phyloP scores from a whole-genome alignment of 192 early-diverging fungal genomes.

The Paraglomus brasilianum region DNA sequence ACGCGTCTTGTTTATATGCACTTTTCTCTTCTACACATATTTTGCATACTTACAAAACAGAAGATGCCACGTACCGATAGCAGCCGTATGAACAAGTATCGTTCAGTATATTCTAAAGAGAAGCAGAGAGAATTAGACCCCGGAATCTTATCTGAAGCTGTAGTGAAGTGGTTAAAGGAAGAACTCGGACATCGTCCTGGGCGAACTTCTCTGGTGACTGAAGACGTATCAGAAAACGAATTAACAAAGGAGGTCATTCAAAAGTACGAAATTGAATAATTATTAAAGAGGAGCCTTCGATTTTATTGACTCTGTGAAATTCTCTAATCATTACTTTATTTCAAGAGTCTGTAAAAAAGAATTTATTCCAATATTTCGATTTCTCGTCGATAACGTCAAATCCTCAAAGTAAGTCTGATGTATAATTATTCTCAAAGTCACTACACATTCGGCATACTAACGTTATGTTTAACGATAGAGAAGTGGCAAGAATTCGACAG shows the following conservation, averaged over 20 bases:
- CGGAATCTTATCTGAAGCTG: neutral
- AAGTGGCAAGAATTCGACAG: conserved; percentile 1
- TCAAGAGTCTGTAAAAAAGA: conserved; percentile 25
- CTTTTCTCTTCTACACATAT: no score
- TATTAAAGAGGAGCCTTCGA: neutral
- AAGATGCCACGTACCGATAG: no score
- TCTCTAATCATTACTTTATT: neutral
- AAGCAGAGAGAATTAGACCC: neutral
- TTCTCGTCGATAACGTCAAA: conserved; percentile 23
- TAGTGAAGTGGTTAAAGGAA: neutral
- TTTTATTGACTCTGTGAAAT: neutral
- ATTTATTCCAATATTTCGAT: conserved; percentile 23
- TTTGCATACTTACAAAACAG: no score
- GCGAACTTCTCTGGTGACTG: neutral
- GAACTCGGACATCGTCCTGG: conserved; percentile 22
- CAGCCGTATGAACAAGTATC: no score
- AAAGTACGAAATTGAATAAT: neutral
- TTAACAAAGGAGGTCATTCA: conserved; percentile 9
- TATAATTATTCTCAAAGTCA: neutral
- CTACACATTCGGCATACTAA: neutral
- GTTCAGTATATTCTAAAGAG: conserved; percentile 5
- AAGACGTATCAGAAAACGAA: conserved; percentile 3
- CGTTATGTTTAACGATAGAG: neutral
- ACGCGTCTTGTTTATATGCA: no score
- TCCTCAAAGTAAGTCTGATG: conserved; percentile 27